Percentiles rank a stretch among this genome's conserved stretches.
phyloP scores from a whole-genome alignment of 345 rosid genomes.

The Eucalyptus urophylla region DNA sequence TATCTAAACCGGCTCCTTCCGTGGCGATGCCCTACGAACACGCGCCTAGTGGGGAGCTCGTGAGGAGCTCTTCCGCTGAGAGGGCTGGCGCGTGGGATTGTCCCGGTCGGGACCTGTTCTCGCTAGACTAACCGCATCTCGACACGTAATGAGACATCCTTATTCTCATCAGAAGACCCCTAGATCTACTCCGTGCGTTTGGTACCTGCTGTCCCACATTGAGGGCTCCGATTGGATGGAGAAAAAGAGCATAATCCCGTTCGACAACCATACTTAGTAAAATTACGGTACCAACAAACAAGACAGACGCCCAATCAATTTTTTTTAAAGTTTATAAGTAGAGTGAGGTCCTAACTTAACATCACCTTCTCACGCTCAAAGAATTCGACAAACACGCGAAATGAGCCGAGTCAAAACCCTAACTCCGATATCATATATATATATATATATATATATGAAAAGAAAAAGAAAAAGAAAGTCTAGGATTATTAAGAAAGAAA shows the following conservation, averaged over 20 bases:
- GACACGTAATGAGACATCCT: not conserved
- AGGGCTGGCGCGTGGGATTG: not conserved
- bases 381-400: not conserved
- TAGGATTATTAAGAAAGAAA: too few species aligned
- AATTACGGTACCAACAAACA: not conserved
- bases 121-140: not conserved
- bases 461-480: not conserved
- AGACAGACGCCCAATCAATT: not conserved
- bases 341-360: not conserved
- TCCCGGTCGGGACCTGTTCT: not conserved
- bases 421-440: rapidly evolving
- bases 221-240: not conserved
- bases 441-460: too few species aligned
- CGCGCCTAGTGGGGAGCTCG: not conserved
- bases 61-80: not conserved
- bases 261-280: not conserved
- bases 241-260: not conserved
- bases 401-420: not conserved
- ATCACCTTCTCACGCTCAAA: not conserved
- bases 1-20: not conserved
- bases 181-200: not conserved
- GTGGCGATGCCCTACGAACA: not conserved
- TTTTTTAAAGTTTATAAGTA: not conserved
- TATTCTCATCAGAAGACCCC: not conserved
- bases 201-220: not conserved